Evolutionary conservation across 495 filamentous ascomycete species (phyloP).

Genomic region (Talaromyces adpressus): DNA sequence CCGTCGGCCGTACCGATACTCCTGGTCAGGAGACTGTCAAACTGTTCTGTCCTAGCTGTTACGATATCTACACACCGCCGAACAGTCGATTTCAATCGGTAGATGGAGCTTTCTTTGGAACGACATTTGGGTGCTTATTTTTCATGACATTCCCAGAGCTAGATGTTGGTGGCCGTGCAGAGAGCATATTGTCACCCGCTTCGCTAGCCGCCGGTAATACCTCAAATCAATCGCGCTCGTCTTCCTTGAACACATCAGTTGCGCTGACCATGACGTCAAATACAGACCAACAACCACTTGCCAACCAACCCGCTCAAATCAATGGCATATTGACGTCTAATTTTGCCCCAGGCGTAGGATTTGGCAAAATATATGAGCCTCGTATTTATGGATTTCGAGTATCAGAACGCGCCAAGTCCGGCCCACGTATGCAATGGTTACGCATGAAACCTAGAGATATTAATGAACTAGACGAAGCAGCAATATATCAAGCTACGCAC

Average conservation of each 20-base stretch:
- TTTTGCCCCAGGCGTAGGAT: conserved; percentile 80
- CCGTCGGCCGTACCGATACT: conserved; percentile 86
- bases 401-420: conserved; percentile 74
- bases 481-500: conserved; percentile 33
- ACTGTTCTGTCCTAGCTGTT: conserved; percentile 92
- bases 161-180: conserved; percentile 51
- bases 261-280: conserved; percentile 13
- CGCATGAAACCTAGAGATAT: conserved; percentile 75
- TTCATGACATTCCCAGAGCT: conserved; percentile 98
- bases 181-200: conserved; percentile 22
- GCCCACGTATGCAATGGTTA: conserved; percentile 95
- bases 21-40: conserved; percentile 97
- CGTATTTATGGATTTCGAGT: conserved; percentile 96
- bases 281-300: conserved; percentile 19
- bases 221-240: conserved; percentile 26
- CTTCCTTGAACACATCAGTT: conserved; percentile 25
- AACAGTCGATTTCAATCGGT: conserved; percentile 96
- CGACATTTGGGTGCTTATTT: conserved; percentile 90
- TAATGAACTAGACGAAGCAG: conserved; percentile 72
- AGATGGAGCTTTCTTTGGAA: conserved; percentile 97
- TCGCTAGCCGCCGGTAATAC: conserved; percentile 29
- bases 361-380: conserved; percentile 81
- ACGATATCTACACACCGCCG: conserved; percentile 94
- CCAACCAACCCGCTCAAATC: conserved; percentile 52
- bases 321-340: conserved; percentile 82